phyloP scores from a whole-genome alignment of 495 filamentous ascomycete genomes.

The Neurospora sublineolata region DNA sequence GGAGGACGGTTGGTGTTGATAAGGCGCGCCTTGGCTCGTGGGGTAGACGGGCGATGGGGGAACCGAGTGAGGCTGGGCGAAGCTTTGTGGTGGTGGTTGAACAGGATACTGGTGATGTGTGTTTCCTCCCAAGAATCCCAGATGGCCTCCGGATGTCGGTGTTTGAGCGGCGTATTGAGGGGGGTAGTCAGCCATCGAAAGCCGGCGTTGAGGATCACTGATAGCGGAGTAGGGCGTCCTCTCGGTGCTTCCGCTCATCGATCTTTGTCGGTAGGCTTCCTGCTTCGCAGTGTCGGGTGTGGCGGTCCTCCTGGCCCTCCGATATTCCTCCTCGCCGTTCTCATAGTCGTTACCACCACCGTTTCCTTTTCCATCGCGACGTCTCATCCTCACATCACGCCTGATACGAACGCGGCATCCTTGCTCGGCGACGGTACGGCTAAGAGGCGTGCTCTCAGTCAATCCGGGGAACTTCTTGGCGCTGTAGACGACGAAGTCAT shows the following conservation, averaged over 20 bases:
- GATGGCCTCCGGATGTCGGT: constrained; percentile 24
- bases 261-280: constrained; percentile 57
- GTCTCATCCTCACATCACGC: constrained; percentile 93
- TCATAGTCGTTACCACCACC: constrained; percentile 51
- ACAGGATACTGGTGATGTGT: constrained; percentile 20
- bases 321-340: constrained; percentile 55
- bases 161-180: constrained; percentile 30
- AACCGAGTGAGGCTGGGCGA: constrained; percentile 35
- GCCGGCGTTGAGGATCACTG: constrained; percentile 38
- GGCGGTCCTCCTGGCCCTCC: constrained; percentile 42
- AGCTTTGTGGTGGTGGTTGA: constrained; percentile 31
- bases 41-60: constrained; percentile 35
- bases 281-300: constrained; percentile 46
- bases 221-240: constrained; percentile 28
- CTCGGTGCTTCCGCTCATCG: constrained; percentile 60
- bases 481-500: constrained; percentile 81
- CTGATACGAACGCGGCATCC: constrained; percentile 94
- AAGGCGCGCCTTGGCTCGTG: constrained; percentile 10
- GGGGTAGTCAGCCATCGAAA: constrained; percentile 42
- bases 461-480: constrained; percentile 98
- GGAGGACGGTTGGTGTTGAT: constrained; percentile 18
- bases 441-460: constrained; percentile 78
- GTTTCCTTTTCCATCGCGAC: constrained; percentile 57
- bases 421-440: constrained; percentile 87
- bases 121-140: constrained; percentile 22